These are phyloP conservation scores for Sclerotinia nivalis DNA, from an alignment of 2,329 filamentous ascomycete genomes.

Conservation along the genomic window DNA sequence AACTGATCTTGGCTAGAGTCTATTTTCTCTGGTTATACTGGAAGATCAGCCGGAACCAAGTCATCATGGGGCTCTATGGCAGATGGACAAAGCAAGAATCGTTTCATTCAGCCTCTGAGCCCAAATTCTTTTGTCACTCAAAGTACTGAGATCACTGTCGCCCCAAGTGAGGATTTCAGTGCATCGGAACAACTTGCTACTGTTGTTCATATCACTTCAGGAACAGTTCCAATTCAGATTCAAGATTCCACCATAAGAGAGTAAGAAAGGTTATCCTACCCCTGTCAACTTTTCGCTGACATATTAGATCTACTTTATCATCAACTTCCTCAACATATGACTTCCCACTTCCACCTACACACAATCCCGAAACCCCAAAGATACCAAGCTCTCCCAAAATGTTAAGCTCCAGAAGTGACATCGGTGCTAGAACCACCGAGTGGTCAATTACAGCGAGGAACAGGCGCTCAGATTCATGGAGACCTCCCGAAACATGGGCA, in stretches of 20 bases:
- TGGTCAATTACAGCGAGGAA: slow-evolving; percentile 24
- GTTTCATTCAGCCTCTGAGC: slow-evolving; percentile 45
- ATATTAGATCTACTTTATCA: slow-evolving; percentile 19
- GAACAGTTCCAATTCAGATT: slow-evolving; percentile 30
- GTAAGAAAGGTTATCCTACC: slow-evolving; percentile 18
- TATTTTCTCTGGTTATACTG: slow-evolving; percentile 49
- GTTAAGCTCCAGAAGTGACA: slow-evolving; percentile 15
- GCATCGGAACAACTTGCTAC: slow-evolving; percentile 41
- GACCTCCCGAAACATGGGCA: slow-evolving; percentile 34
- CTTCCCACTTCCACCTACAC: slow-evolving; percentile 31
- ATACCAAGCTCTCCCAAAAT: slow-evolving; percentile 7
- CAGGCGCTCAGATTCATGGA: slow-evolving; percentile 30
- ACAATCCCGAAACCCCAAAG: slow-evolving; percentile 7
- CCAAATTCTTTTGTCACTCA: slow-evolving; percentile 48
- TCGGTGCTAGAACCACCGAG: slow-evolving; percentile 23
- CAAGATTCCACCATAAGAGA: slow-evolving; percentile 27
- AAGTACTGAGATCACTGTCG: slow-evolving; percentile 45
- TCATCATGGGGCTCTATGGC: slow-evolving; percentile 41
- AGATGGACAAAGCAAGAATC: slow-evolving; percentile 36
- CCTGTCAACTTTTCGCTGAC: slow-evolving; percentile 11
- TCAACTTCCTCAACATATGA: slow-evolving; percentile 30
- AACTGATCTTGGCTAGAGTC: slow-evolving; percentile 45
- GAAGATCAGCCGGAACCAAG: slow-evolving; percentile 41
- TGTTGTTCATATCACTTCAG: slow-evolving; percentile 43
- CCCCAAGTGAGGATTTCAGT: slow-evolving; percentile 41